A percentile compares a stretch with the other conserved stretches of the same genome.
These are phyloP conservation scores for Manihot esculenta DNA, from an alignment of 441 rosid species.

Conservation along the genomic window DNA sequence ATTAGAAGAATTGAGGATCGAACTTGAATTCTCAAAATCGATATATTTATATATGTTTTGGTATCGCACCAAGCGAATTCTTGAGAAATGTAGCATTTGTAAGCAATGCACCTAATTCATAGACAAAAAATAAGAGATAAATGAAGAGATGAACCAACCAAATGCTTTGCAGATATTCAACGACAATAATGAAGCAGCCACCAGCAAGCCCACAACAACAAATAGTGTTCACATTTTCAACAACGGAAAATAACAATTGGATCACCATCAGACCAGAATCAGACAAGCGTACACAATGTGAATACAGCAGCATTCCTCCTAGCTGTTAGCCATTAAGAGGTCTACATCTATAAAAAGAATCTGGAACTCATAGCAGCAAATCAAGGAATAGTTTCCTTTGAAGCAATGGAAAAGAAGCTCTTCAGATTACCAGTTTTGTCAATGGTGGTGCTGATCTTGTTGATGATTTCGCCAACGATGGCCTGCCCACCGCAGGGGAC, in stretches of 20 bases:
- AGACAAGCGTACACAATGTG: not conserved
- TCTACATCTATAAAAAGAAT: conserved; percentile 2
- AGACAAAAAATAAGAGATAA: too few species aligned
- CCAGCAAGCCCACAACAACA: not conserved
- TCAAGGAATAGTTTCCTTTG: too few species aligned
- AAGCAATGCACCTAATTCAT: too few species aligned
- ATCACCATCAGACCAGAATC: not conserved
- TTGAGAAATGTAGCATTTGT: too few species aligned
- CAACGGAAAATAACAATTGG: too few species aligned
- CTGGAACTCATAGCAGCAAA: too few species aligned
- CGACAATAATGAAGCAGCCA: not conserved
- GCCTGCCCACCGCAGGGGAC: conserved; percentile 26
- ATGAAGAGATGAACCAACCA: conserved; percentile 23
- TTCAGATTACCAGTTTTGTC: conserved; percentile 18
- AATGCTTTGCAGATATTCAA: conserved; percentile 9
- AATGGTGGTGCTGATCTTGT: conserved; percentile 14
- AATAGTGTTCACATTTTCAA: conserved; percentile 10
- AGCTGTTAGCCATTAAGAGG: not conserved
- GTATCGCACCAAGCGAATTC: too few species aligned
- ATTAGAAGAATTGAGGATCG: too few species aligned
- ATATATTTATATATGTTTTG: too few species aligned
- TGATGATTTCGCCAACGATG: conserved; percentile 15
- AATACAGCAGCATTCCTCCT: not conserved
- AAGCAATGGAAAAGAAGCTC: conserved; percentile 18
- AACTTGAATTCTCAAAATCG: too few species aligned